Percentiles rank a stretch among this genome's conserved stretches.
phyloP scores from a whole-genome alignment of 768 basidiomycete genomes.

The Auricularia heimuer region DNA sequence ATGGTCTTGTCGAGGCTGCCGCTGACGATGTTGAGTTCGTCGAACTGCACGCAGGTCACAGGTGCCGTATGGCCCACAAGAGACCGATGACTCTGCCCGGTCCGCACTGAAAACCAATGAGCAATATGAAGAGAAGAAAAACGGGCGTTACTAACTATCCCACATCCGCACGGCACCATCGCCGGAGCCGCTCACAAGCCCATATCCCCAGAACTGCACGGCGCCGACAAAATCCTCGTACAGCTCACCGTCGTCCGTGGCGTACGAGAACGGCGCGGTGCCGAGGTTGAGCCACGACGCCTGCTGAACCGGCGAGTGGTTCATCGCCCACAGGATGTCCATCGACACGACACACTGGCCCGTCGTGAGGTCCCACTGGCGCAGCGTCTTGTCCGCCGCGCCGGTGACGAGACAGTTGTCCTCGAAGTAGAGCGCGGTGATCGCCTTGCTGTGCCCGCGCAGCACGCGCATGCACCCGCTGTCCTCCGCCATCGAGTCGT shows the following conservation, averaged over 20 bases:
- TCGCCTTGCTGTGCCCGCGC: constrained; percentile 88
- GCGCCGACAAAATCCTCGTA: constrained; percentile 97
- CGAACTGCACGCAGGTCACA: constrained; percentile 89
- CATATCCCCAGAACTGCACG: constrained; percentile 98
- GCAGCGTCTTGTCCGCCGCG: constrained; percentile 94
- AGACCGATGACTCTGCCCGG: constrained; percentile 92
- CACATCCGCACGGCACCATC: constrained; percentile 98
- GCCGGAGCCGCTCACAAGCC: constrained; percentile 91
- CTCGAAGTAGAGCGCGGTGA: constrained; percentile 92
- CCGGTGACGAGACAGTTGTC: constrained; percentile 93
- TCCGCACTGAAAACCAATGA: constrained; percentile 62
- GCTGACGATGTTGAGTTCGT: constrained; percentile 86
- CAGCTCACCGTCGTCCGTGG: constrained; percentile 85
- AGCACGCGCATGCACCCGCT: constrained; percentile 63
- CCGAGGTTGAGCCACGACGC: constrained; percentile 57
- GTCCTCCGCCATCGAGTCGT: constrained; percentile 17
- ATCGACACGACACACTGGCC: constrained; percentile 99
- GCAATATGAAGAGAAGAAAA: constrained; percentile 12
- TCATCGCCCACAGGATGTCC: constrained; percentile 99
- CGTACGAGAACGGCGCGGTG: constrained; percentile 55
- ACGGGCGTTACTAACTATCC: constrained; percentile 65
- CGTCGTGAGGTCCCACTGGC: constrained; percentile 95
- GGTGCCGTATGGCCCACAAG: constrained; percentile 88
- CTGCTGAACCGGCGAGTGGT: constrained; percentile 52
- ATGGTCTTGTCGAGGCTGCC: constrained; percentile 92